A percentile compares a stretch with the other conserved stretches of the same genome.
Evolutionary conservation across 192 early-diverging fungal species (phyloP).

Genomic region (Umbelopsis sp.): DNA sequence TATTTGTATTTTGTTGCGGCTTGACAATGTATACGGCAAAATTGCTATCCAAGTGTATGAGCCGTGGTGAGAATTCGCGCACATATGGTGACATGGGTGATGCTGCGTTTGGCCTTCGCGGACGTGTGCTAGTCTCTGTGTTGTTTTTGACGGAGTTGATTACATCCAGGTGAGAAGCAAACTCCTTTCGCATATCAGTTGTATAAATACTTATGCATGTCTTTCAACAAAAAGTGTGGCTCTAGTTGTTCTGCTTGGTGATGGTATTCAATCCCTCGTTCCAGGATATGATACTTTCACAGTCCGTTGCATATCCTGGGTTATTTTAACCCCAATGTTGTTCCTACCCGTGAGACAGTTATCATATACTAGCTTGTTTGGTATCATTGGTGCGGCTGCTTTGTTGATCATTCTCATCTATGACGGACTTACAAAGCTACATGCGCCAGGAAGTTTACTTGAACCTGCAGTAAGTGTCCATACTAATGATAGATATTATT

Average conservation of each 20-base stretch:
- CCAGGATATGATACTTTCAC: conserved; percentile 21
- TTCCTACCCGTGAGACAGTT: conserved; percentile 50
- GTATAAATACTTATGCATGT: background rate
- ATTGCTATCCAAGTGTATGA: conserved; percentile 56
- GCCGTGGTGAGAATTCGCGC: conserved; percentile 31
- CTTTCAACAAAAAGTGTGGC: conserved; percentile 32
- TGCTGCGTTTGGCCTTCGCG: conserved; percentile 33
- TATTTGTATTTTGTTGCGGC: conserved; percentile 48
- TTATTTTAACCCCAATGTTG: conserved; percentile 54
- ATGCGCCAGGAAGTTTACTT: conserved; percentile 58
- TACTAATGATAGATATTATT: background rate
- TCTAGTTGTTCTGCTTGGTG: conserved; percentile 40
- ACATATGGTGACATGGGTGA: conserved; percentile 52
- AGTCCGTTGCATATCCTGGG: conserved; percentile 50
- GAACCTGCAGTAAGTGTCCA: conserved; percentile 42
- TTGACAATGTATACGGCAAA: conserved; percentile 62
- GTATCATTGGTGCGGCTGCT: conserved; percentile 54
- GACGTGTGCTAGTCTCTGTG: conserved; percentile 30
- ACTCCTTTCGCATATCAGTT: background rate
- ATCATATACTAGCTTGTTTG: conserved; percentile 58
- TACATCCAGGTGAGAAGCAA: conserved; percentile 35
- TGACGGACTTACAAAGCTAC: conserved; percentile 55
- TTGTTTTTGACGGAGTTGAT: conserved; percentile 42
- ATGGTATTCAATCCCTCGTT: conserved; percentile 40
- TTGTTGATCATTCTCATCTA: conserved; percentile 57